Base-by-base conservation (phyloP, 495 filamentous ascomycete genomes). In the Jackrogersella minutella region DNA sequence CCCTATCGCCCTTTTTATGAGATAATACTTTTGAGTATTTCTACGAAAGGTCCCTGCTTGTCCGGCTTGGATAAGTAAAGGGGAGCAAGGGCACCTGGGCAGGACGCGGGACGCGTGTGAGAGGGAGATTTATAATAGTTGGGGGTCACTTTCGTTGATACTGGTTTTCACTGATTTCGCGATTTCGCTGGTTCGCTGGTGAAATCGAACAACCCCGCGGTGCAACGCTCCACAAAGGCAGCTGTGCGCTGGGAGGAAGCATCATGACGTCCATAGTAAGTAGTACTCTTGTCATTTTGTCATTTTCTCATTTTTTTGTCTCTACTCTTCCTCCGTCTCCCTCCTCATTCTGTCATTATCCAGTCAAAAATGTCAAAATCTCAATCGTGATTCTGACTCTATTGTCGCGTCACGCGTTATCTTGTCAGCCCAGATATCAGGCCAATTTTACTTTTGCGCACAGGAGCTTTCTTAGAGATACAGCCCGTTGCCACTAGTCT, bases 251-350 rank as follows among this genome's bases (percentile, higher is more conserved):
- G 55, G 22, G 21, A 19, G 43, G 50, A 63, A 63, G 56, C 72
- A 63, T 58, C 75, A 80, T 80, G 78, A 79, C 78, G 74, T 80
- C 77, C 66, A 80, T 80, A 74, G 78, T 80, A 66, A 79, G 78
- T 77, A 49, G 14, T 10, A 0, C 36, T 59, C 26, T 66, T 52
- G 31, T 62, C 53, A 24, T 63, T 49, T 33, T 57, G 30, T 43
- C 17, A 22, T 40, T 16, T 44, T 41, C 39, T 17, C 43, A 58
- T 21, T 49, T 6, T 50, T 10, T 59, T 21, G n/a, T 30, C 17
- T 33, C 43, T 43, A 51, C 37, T 43, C 34, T n/a, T n/a, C 26
- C 17, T 28, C 16, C 62, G 10, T 46, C 46, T 41, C 43, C 17
- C 54, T 53, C 62, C 43, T 34, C 16, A 34, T 58, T 40, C 37